phyloP scores from a whole-genome alignment of 1,284 basidiomycete genomes.

The Neotropicomus parvogracilis region DNA sequence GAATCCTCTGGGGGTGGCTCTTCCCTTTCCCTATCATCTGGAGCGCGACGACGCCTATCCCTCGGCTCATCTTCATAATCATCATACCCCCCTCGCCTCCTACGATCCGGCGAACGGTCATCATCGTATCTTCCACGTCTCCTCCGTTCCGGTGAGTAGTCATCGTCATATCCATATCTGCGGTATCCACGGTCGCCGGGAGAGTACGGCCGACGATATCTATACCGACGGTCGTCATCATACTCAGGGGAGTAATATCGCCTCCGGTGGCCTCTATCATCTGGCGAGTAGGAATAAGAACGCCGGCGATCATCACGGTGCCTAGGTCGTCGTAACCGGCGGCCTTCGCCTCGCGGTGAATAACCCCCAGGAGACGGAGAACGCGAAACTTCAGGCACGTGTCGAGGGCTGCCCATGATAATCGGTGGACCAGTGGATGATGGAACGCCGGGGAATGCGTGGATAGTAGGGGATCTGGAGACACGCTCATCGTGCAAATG shows the following conservation, averaged over 20 bases:
- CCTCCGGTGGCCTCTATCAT: conserved; percentile 2
- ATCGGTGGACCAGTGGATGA: conserved; percentile 4
- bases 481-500: conserved; percentile 7
- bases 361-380: conserved; percentile 15
- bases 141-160: conserved; percentile 14
- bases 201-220: conserved; percentile 11
- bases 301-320: conserved; percentile 9
- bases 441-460: conserved; percentile 8
- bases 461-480: conserved; percentile 25
- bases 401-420: conserved; percentile 2
- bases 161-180: conserved; percentile 9
- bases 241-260: conserved; percentile 13
- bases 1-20: conserved; percentile 13
- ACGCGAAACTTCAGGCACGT: conserved; percentile 7
- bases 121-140: background rate
- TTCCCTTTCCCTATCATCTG: background rate
- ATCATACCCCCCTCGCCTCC: background rate
- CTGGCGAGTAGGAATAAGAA: conserved; percentile 24
- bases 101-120: background rate
- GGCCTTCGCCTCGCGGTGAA: conserved; percentile 13
- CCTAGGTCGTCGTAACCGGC: background rate
- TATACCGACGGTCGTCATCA: conserved; percentile 9
- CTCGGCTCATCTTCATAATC: conserved; percentile 3
- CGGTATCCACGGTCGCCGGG: conserved; percentile 10
- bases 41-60: conserved; percentile 2